Percentiles rank a stretch among this genome's conserved stretches.
Evolutionary conservation across 23 red algal species (phyloP).

Genomic region (Agarophyton chilense): DNA sequence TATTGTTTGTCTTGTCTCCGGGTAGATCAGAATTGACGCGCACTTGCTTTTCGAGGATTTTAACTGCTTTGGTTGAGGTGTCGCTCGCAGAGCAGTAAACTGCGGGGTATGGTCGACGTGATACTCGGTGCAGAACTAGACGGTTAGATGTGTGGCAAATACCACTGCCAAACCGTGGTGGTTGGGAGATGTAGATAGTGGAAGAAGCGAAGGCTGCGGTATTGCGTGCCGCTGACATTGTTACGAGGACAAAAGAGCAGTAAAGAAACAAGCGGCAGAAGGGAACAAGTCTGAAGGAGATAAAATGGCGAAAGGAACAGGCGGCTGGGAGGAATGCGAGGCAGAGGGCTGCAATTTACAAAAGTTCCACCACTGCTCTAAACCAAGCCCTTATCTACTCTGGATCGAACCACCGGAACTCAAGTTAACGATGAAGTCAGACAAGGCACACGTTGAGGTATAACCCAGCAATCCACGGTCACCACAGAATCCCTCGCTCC

Average conservation of each 20-base stretch:
- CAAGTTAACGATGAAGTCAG: no score
- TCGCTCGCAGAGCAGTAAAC: conserved; percentile 5
- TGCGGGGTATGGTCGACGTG: conserved; percentile 1
- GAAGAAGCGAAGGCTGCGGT: conserved; percentile 1
- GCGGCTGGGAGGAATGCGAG: no score
- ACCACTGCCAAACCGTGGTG: background rate
- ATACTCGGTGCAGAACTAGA: background rate
- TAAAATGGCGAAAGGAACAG: no score
- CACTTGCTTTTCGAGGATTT: conserved; percentile 21
- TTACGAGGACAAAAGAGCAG: background rate
- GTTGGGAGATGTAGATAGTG: background rate
- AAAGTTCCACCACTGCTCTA: background rate
- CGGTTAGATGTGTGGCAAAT: background rate
- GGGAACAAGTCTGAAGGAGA: no score
- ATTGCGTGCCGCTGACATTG: background rate
- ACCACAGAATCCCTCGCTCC: background rate
- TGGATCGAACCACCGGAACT: no score
- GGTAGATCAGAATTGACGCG: conserved; percentile 18
- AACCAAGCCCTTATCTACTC: background rate
- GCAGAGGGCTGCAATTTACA: background rate
- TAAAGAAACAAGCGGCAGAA: no score
- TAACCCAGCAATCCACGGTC: background rate
- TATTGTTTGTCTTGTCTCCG: background rate
- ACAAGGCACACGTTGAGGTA: background rate
- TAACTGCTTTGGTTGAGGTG: background rate